Percentiles rank a stretch among this genome's conserved stretches.
Evolutionary conservation across 2,329 filamentous ascomycete genomes (phyloP).

Genomic region (Phoma herbarum): DNA sequence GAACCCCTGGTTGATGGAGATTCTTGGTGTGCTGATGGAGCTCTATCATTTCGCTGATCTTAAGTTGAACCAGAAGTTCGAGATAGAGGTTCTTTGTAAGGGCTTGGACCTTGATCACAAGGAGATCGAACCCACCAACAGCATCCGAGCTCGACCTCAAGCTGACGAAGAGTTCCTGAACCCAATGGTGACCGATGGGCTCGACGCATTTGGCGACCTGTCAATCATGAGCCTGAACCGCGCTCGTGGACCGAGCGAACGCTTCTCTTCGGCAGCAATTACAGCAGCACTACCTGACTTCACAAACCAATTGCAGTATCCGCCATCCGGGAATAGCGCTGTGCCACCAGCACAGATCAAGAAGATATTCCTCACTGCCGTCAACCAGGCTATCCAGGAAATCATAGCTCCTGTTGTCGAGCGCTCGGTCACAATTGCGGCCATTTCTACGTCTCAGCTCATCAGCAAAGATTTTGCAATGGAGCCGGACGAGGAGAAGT

Average conservation of each 20-base stretch:
- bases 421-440: constrained; percentile 95
- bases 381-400: constrained; percentile 89
- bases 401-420: constrained; percentile 98
- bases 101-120: constrained; percentile 92
- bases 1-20: constrained; percentile 98
- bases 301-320: constrained; percentile 79
- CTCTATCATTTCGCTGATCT: constrained; percentile 92
- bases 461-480: constrained; percentile 96
- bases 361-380: constrained; percentile 82
- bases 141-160: constrained; percentile 79
- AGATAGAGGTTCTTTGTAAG: constrained; percentile 97
- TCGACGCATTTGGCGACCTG: constrained; percentile 85
- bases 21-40: constrained; percentile 88
- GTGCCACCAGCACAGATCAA: constrained; percentile 71
- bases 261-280: constrained; percentile 79
- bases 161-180: constrained; percentile 67
- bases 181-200: constrained; percentile 67
- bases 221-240: constrained; percentile 71
- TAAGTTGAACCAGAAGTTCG: constrained; percentile 97
- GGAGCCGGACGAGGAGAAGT: constrained; percentile 86
- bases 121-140: constrained; percentile 83
- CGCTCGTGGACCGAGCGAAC: constrained; percentile 69
- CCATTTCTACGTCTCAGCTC: constrained; percentile 94
- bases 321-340: constrained; percentile 73
- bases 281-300: constrained; percentile 86